Conservation (phyloP, 257 asterid species). For the Cinchona pubescens region DNA sequence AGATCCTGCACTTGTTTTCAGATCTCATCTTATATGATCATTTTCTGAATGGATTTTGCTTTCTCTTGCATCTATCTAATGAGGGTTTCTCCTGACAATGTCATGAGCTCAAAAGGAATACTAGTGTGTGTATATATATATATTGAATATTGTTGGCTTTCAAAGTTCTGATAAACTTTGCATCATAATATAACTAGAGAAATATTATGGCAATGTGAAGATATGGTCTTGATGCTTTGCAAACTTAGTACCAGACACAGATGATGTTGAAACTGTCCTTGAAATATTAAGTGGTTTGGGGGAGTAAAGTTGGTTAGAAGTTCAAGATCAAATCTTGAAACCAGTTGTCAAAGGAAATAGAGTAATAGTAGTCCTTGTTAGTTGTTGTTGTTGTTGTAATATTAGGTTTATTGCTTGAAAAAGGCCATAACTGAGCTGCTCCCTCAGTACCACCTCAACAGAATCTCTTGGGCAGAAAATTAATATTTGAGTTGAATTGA, state of each 20-base stretch:
- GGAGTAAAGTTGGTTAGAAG: conserved; percentile 7
- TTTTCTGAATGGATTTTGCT: not conserved
- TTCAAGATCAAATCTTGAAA: conserved; percentile 12
- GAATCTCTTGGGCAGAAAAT: conserved; percentile 37
- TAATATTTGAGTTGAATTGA: conserved; percentile 50
- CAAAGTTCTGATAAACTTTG: not conserved
- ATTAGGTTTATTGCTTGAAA: conserved; percentile 32
- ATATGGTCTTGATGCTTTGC: not conserved
- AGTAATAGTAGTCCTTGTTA: not conserved
- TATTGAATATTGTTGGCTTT: not conserved
- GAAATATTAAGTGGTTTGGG: not conserved
- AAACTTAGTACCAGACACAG: not conserved
- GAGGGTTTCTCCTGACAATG: conserved; percentile 2
- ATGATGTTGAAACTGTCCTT: conserved; percentile 5
- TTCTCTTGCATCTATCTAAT: not conserved
- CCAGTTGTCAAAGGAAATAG: conserved; percentile 33
- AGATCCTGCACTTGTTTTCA: not conserved
- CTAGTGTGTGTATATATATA: too few species aligned
- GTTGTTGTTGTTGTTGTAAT: conserved; percentile 19
- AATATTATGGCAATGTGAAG: not conserved
- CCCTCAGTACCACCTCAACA: conserved; percentile 34
- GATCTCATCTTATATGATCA: conserved; percentile 14
- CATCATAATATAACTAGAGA: not conserved
- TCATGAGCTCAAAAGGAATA: not conserved
- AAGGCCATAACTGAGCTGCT: conserved; percentile 35